These are phyloP conservation scores for Acacia concinna DNA, from an alignment of 331 rosid genomes.

Conservation along the genomic window DNA sequence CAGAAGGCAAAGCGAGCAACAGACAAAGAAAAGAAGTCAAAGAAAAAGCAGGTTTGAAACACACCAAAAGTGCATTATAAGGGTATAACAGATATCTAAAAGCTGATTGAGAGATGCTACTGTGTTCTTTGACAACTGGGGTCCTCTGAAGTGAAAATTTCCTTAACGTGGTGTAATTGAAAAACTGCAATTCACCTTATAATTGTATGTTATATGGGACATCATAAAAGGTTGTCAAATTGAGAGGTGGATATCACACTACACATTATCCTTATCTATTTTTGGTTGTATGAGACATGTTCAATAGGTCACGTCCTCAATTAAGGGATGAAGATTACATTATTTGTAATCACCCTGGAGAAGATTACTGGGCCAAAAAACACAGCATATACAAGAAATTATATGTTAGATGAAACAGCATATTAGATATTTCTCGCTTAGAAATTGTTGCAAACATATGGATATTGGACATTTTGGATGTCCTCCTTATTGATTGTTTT, in stretches of 20 bases:
- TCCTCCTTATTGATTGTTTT: neutral
- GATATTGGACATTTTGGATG: neutral
- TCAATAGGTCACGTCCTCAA: neutral
- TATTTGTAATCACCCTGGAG: neutral
- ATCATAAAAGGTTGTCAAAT: neutral
- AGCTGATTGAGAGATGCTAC: constrained; percentile 3
- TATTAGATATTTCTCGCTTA: neutral
- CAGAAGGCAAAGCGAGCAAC: constrained; percentile 78
- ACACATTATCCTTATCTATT: neutral
- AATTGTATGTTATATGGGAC: neutral
- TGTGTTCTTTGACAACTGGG: neutral
- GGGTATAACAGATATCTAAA: constrained; percentile 7
- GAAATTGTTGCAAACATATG: neutral
- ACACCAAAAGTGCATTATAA: neutral
- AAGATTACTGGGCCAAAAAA: neutral
- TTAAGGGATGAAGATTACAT: neutral
- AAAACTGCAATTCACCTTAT: neutral
- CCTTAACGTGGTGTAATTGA: neutral
- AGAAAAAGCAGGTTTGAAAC: constrained; percentile 79
- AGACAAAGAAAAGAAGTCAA: constrained; percentile 86
- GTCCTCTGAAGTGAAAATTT: neutral
- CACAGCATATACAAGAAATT: neutral
- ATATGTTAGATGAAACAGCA: neutral
- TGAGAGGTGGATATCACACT: neutral
- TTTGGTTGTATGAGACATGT: neutral